A percentile compares a stretch with the other conserved stretches of the same genome.
Evolutionary conservation across 306 rosid genomes (phyloP).

Genomic region (Medicago arabica): DNA sequence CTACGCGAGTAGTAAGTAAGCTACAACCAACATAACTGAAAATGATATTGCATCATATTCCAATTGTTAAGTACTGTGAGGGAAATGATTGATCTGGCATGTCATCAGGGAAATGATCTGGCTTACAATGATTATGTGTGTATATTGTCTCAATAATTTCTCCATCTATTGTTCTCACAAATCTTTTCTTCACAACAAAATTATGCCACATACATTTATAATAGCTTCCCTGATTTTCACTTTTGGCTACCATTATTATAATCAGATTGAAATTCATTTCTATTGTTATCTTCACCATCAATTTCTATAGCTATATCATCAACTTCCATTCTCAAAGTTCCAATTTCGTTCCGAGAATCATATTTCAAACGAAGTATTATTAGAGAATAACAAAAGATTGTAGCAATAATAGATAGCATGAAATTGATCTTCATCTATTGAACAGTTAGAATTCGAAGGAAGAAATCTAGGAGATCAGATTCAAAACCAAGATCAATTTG

Average conservation of each 20-base stretch:
- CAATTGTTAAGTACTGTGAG: too few relatives aligned
- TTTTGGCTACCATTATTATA: conserved; percentile 41
- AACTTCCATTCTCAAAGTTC: background rate
- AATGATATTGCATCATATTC: too few relatives aligned
- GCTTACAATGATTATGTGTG: too few relatives aligned
- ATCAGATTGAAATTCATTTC: conserved; percentile 34
- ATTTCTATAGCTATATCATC: conserved; percentile 36
- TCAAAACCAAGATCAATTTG: conserved; percentile 37
- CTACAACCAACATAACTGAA: too few relatives aligned
- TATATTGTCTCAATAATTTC: too few relatives aligned
- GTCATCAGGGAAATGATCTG: too few relatives aligned
- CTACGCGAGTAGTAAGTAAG: too few relatives aligned
- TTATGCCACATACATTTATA: conserved; percentile 72
- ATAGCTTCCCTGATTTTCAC: conserved; percentile 72
- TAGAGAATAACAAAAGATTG: conserved; percentile 26
- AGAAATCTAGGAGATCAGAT: conserved; percentile 37
- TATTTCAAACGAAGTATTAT: conserved; percentile 18
- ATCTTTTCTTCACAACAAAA: conserved; percentile 47
- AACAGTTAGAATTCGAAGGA: conserved; percentile 39
- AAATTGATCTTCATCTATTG: conserved; percentile 40
- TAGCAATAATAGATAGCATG: conserved; percentile 26
- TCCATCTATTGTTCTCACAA: too few relatives aligned
- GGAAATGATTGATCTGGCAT: too few relatives aligned
- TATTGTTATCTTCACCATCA: background rate
- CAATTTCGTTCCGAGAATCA: background rate